Percentiles rank a stretch among this genome's conserved stretches.
Conservation (phyloP, 2,329 filamentous ascomycete species). For the Ceratocystis huliohia region DNA sequence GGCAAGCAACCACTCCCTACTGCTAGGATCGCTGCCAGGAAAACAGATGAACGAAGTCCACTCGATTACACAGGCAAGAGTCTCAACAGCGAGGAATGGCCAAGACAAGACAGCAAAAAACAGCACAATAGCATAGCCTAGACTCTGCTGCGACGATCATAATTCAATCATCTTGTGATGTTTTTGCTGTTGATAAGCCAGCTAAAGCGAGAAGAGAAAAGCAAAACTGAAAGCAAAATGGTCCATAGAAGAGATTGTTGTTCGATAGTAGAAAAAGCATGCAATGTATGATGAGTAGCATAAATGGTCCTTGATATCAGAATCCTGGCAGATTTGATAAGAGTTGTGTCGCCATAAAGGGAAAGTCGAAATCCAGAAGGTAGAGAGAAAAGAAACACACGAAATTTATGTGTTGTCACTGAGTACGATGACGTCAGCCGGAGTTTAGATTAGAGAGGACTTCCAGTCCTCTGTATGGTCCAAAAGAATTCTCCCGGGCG, state of each 20-base stretch:
- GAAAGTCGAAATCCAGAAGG: constrained; percentile 6
- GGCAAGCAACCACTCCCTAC: not conserved
- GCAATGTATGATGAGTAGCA: not conserved
- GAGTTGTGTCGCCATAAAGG: constrained; percentile 8
- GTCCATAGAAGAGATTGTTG: constrained; percentile 16
- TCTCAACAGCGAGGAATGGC: not conserved
- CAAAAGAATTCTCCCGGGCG: not conserved
- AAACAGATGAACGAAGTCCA: not conserved
- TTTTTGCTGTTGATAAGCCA: not conserved
- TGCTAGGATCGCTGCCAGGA: not conserved
- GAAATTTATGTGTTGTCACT: constrained; percentile 8
- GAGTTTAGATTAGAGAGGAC: constrained; percentile 8
- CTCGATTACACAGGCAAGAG: not conserved
- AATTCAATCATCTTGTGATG: constrained; percentile 5
- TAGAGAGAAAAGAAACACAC: not conserved
- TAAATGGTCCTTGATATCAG: constrained; percentile 10
- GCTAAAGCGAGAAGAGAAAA: not conserved
- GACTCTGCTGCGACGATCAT: not conserved
- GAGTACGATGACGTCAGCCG: not conserved
- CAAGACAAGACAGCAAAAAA: not conserved
- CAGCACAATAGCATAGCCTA: not conserved
- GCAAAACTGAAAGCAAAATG: constrained; percentile 10
- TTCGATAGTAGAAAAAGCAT: not conserved
- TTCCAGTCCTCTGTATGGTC: constrained; percentile 5
- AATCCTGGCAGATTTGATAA: not conserved